Evolutionary conservation across 2,329 filamentous ascomycete species (phyloP).

Genomic region (Hypomyces rosellus): DNA sequence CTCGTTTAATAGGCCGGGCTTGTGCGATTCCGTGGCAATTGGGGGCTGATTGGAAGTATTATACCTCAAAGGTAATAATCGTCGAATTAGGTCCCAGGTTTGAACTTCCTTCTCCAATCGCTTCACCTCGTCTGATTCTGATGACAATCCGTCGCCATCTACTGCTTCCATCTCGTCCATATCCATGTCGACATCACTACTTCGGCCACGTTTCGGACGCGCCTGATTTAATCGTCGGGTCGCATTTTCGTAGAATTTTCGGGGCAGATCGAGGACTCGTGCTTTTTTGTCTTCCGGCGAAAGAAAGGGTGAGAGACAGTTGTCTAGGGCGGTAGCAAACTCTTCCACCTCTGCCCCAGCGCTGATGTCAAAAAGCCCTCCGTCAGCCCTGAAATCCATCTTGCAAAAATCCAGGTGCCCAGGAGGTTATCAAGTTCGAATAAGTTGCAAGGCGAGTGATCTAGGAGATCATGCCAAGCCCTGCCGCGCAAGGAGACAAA

Average conservation of each 20-base stretch:
- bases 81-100: constrained; percentile 80
- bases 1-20: constrained; percentile 49
- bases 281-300: constrained; percentile 50
- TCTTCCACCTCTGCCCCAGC: constrained; percentile 78
- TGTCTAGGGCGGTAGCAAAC: constrained; percentile 78
- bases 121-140: constrained; percentile 25
- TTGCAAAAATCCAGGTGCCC: background rate
- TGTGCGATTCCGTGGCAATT: constrained; percentile 20
- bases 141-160: constrained; percentile 18
- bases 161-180: constrained; percentile 43
- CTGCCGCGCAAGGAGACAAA: constrained; percentile 6
- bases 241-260: constrained; percentile 53
- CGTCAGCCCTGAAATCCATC: constrained; percentile 23
- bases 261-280: constrained; percentile 58
- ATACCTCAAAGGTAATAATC: constrained; percentile 67
- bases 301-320: constrained; percentile 53
- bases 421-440: background rate
- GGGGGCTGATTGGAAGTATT: constrained; percentile 24
- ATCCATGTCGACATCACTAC: constrained; percentile 49
- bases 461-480: background rate
- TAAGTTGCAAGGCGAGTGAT: background rate
- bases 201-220: constrained; percentile 23
- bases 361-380: constrained; percentile 34
- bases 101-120: constrained; percentile 76
- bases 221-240: constrained; percentile 26